A percentile compares a stretch with the other conserved stretches of the same genome.
Evolutionary conservation across 768 basidiomycete species (phyloP).

Genomic region (Krasilnikovozyma curviuscula): DNA sequence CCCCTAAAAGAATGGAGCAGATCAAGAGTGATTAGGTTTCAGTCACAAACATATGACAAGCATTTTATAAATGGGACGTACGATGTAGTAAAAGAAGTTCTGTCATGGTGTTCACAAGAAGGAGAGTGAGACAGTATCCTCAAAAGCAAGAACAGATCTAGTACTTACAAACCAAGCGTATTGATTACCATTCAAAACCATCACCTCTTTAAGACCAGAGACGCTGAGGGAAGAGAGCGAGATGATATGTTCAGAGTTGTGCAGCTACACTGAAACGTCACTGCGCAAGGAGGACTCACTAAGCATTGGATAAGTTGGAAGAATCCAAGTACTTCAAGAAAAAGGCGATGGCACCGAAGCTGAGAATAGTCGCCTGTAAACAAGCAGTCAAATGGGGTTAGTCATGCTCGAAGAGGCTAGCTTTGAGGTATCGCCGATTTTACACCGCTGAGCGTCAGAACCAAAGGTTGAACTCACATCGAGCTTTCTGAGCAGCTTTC

Average conservation of each 20-base stretch:
- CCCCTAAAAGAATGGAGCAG: neutral
- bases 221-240: neutral
- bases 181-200: no score
- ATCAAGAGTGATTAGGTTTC: no score
- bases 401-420: no score
- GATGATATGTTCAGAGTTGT: neutral
- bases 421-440: no score
- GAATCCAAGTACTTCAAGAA: conserved; percentile 10
- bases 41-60: no score
- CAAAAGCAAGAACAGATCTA: neutral
- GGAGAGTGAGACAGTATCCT: neutral
- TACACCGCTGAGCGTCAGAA: no score
- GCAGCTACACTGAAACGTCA: neutral
- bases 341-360: conserved; percentile 1
- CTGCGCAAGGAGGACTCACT: neutral
- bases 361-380: conserved; percentile 1
- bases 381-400: no score
- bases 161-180: no score
- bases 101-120: conserved; percentile 1
- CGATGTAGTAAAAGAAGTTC: neutral
- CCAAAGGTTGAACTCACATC: no score
- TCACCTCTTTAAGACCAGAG: neutral
- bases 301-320: no score
- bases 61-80: no score
- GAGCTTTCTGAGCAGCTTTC: no score